phyloP scores from a whole-genome alignment of 106 monocot species.

The Vanilla planifolia region DNA sequence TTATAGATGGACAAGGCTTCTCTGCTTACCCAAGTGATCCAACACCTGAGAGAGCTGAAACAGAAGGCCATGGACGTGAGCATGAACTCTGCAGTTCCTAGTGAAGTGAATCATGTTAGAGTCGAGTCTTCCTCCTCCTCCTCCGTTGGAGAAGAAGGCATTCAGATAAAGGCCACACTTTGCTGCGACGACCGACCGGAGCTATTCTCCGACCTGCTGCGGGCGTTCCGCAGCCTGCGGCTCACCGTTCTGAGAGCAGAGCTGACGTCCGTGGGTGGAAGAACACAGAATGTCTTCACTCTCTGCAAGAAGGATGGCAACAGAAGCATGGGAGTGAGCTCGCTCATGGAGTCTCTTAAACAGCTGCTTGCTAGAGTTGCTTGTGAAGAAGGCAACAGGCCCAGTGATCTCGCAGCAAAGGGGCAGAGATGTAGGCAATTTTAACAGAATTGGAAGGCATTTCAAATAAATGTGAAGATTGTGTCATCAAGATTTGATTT shows the following conservation, averaged over 20 bases:
- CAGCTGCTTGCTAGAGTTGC: constrained; percentile 16
- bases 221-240: constrained; percentile 19
- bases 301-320: constrained; percentile 13
- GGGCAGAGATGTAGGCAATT: no score
- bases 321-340: constrained; percentile 12
- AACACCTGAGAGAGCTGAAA: constrained; percentile 37
- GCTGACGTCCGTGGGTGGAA: constrained; percentile 23
- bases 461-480: no score
- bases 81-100: constrained; percentile 17
- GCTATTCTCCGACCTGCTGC: constrained; percentile 18
- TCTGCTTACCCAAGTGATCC: constrained; percentile 23
- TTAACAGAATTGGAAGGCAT: no score
- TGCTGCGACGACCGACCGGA: constrained; percentile 48
- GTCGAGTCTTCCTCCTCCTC: constrained; percentile 10
- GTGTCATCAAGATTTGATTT: no score
- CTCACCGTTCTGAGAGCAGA: constrained; percentile 26
- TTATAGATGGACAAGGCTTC: constrained; percentile 58
- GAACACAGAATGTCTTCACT: constrained; percentile 31
- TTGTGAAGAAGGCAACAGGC: no score
- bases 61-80: constrained; percentile 12
- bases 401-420: constrained; percentile 7
- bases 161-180: constrained; percentile 31
- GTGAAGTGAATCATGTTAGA: constrained; percentile 18
- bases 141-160: background rate
- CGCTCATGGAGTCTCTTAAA: constrained; percentile 22